Evolutionary conservation across 345 rosid genomes (phyloP).

Genomic region (Populus deltoides): DNA sequence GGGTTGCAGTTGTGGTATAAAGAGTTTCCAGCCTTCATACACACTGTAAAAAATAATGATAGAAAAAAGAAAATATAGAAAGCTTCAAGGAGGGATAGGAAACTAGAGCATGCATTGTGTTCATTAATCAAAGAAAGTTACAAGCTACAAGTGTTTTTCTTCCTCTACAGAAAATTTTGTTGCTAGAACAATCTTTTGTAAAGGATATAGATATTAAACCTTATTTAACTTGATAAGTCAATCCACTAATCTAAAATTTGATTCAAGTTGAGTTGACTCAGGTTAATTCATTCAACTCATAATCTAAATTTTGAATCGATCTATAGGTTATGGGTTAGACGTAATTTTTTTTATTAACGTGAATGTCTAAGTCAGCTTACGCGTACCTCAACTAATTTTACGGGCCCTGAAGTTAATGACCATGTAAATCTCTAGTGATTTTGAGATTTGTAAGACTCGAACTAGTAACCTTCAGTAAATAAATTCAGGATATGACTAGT

Average conservation of each 20-base stretch:
- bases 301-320: too few relatives aligned
- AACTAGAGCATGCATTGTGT: background rate
- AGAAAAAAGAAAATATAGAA: background rate
- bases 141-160: background rate
- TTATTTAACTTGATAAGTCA: too few relatives aligned
- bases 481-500: accelerated
- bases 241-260: accelerated
- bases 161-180: background rate
- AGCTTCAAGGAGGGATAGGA: background rate
- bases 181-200: background rate
- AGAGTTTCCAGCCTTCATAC: background rate
- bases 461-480: accelerated
- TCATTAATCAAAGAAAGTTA: background rate
- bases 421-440: accelerated
- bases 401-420: too few relatives aligned
- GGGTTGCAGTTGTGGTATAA: background rate
- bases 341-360: too few relatives aligned
- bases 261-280: too few relatives aligned
- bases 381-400: accelerated
- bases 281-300: accelerated
- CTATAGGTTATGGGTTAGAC: too few relatives aligned
- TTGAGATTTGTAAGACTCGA: too few relatives aligned
- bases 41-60: too few relatives aligned
- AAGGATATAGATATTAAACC: background rate
- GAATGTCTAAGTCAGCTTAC: accelerated